phyloP scores from a whole-genome alignment of 2,329 filamentous ascomycete species.

The Thermoascus crustaceus region DNA sequence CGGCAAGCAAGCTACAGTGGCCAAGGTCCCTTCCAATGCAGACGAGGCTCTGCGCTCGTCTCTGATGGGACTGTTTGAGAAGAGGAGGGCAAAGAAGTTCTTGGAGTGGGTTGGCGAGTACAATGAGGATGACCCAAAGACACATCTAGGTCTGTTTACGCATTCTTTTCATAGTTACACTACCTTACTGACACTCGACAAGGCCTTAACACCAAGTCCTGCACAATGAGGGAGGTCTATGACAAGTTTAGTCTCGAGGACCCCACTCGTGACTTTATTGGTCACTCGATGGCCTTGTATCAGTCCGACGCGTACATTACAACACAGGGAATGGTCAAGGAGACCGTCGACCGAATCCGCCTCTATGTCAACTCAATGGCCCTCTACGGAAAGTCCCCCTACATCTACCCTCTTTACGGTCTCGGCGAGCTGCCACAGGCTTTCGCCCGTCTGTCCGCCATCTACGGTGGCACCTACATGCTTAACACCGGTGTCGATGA shows the following conservation, averaged over 20 bases:
- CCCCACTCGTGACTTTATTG: conserved; percentile 87
- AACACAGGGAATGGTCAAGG: conserved; percentile 62
- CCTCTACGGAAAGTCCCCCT: conserved; percentile 94
- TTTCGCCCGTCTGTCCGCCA: conserved; percentile 92
- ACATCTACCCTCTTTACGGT: conserved; percentile 98
- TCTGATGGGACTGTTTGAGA: conserved; percentile 96
- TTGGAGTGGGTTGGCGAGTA: conserved; percentile 91
- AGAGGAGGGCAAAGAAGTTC: conserved; percentile 93
- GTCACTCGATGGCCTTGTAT: conserved; percentile 96
- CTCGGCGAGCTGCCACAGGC: conserved; percentile 95
- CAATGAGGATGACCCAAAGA: conserved; percentile 68
- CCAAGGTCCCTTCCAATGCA: conserved; percentile 93
- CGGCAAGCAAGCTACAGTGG: conserved; percentile 77
- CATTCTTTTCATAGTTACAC: not conserved
- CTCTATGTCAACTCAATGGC: conserved; percentile 97
- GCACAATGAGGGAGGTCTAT: conserved; percentile 97
- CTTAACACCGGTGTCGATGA: conserved; percentile 93
- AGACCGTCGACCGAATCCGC: conserved; percentile 83
- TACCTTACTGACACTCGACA: conserved; percentile 13
- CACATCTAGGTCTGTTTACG: conserved; percentile 71
- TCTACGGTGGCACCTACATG: conserved; percentile 99
- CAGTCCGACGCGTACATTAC: conserved; percentile 81
- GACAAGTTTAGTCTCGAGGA: conserved; percentile 94
- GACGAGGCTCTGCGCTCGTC: conserved; percentile 83
- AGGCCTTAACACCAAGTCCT: conserved; percentile 72